phyloP scores from a whole-genome alignment of 176 grass and related monocot species.

The Melocanna baccifera region DNA sequence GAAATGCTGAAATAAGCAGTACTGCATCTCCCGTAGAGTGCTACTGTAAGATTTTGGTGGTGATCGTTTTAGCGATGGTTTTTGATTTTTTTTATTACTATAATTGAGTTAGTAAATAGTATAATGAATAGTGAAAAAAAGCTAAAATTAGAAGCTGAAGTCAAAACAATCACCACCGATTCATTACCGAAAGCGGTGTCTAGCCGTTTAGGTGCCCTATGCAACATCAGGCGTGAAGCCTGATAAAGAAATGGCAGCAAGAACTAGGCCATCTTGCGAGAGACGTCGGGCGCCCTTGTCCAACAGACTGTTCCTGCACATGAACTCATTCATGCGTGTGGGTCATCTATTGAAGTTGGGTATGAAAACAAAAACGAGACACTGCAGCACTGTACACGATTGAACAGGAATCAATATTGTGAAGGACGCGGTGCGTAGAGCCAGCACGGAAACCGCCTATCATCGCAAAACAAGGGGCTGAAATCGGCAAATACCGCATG shows the following conservation, averaged over 20 bases:
- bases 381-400: neutral
- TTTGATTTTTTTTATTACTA: too few species aligned
- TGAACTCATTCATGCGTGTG: neutral
- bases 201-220: conserved; percentile 16
- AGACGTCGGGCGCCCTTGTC: neutral
- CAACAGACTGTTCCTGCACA: neutral
- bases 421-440: neutral
- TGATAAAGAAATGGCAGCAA: conserved; percentile 31
- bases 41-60: too few species aligned
- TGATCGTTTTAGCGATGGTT: too few species aligned
- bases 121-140: too few species aligned
- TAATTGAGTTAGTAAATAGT: too few species aligned
- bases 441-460: neutral
- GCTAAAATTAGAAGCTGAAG: too few species aligned
- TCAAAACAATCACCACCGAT: too few species aligned
- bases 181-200: neutral
- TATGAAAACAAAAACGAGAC: neutral
- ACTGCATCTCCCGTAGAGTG: too few species aligned
- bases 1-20: too few species aligned
- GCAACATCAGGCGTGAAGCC: neutral
- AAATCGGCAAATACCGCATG: neutral
- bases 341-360: neutral
- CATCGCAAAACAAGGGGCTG: neutral
- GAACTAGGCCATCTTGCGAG: neutral
- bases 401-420: neutral